Conservation (phyloP, 805 yeast species). For the Barnettozyma siamensis region DNA sequence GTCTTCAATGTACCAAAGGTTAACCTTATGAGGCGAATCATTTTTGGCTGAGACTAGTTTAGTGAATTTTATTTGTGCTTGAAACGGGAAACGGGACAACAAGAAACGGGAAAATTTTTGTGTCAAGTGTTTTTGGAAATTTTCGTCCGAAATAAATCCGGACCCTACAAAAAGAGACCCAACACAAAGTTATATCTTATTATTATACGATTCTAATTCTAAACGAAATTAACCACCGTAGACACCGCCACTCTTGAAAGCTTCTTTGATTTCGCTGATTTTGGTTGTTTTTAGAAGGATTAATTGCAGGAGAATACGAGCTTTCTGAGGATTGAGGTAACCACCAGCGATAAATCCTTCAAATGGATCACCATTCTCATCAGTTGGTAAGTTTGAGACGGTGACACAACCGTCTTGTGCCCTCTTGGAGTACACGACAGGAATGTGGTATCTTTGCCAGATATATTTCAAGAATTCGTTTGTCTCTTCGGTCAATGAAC, state of each 20-base stretch:
- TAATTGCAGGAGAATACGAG: slow-evolving; percentile 52
- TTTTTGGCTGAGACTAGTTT: neutral
- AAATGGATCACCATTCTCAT: slow-evolving; percentile 27
- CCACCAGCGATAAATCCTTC: slow-evolving; percentile 55
- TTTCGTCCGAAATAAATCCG: too few species aligned
- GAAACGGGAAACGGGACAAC: too few species aligned
- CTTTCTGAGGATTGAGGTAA: slow-evolving; percentile 59
- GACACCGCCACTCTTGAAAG: slow-evolving; percentile 35
- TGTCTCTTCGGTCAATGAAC: slow-evolving; percentile 49
- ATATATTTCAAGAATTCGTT: slow-evolving; percentile 38
- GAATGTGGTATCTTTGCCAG: slow-evolving; percentile 37
- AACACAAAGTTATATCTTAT: too few species aligned
- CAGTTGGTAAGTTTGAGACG: slow-evolving; percentile 20
- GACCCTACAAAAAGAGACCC: too few species aligned
- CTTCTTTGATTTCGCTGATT: slow-evolving; percentile 30
- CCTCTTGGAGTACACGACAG: slow-evolving; percentile 59
- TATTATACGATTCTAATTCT: too few species aligned
- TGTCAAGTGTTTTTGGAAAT: too few species aligned
- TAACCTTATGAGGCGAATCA: neutral
- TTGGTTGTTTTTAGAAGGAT: slow-evolving; percentile 36
- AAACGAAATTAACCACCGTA: slow-evolving; percentile 36
- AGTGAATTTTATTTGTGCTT: too few species aligned
- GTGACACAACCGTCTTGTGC: slow-evolving; percentile 72
- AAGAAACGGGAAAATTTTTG: too few species aligned
- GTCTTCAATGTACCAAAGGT: slow-evolving; percentile 14